Evolutionary conservation across 2,329 filamentous ascomycete species (phyloP), one percentile per base, ranked within the genome.

Genomic region (Aspergillus phoenicis): DNA sequence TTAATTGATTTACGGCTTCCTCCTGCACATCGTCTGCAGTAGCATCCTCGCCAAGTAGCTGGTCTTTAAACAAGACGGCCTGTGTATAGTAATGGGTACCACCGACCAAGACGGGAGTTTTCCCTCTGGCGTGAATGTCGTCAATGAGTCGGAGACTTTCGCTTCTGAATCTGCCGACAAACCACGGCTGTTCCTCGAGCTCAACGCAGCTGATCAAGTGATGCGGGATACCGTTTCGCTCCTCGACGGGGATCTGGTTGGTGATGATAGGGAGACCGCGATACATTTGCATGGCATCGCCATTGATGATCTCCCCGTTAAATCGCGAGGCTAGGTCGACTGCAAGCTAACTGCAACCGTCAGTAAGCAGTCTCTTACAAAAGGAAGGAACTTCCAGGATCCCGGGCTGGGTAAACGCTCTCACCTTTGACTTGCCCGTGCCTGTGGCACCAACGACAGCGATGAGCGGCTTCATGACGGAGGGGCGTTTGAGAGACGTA

Each of bases 211-310:
- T 91, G 24, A 99, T 84, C 3, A 99, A 81, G 75, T 99, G 94
- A 73, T 99, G 95, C 4, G 90, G 89, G 10, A 99, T 83, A 8
- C 89, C 91, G 62, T 89, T 85, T 70, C 88, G 88, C 74, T 98
- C 94, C 20, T 87, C 83, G 0, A 73, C 56, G 0, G 91, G 86
- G 61, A 98, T 90, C 74, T 98, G 96, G 76, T 99, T 99, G 26
- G 95, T 99, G 68, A 98, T 94, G 65, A 98, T 89, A 5, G 95
- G 93, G 47, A 99, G 81, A 2, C 95, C 95, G 57, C 86, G 85
- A 76, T 99, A 99, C 79, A 99, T 88, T 75, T 99, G 95, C 93
- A 99, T 97, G 41, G 95, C 95, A 82, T 99, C 95, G 51, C 91
- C 91, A 73, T 99, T 99, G 79, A 99, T 93, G 56, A 99, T 86